Conservation (phyloP, 768 basidiomycete genomes). For the Plicaturopsis crispa region DNA sequence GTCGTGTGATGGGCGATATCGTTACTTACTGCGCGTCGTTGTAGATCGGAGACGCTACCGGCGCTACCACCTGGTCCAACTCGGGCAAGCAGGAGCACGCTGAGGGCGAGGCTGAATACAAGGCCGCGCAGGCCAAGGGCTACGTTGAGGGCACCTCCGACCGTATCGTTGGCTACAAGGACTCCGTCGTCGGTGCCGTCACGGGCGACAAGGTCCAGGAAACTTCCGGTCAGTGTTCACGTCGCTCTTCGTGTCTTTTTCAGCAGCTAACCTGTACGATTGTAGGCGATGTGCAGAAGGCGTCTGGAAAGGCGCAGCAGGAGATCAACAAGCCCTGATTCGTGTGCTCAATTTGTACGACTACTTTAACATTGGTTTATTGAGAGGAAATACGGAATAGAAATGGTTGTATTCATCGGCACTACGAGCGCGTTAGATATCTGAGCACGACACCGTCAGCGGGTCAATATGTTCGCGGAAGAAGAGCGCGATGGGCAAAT, state of each 20-base stretch:
- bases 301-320: background rate
- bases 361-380: too few relatives aligned
- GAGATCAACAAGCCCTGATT: background rate
- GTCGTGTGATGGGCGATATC: background rate
- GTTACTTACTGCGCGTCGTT: background rate
- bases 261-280: background rate
- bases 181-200: conserved; percentile 45
- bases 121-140: conserved; percentile 39
- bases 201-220: conserved; percentile 50
- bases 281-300: background rate
- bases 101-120: conserved; percentile 38
- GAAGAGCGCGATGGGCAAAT: too few relatives aligned
- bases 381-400: too few relatives aligned
- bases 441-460: too few relatives aligned
- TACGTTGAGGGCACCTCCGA: conserved; percentile 42
- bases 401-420: too few relatives aligned
- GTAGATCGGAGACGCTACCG: conserved; percentile 34
- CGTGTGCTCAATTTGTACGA: too few relatives aligned
- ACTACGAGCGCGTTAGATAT: too few relatives aligned
- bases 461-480: too few relatives aligned
- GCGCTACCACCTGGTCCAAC: conserved; percentile 31
- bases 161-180: conserved; percentile 40
- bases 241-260: background rate
- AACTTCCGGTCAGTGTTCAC: conserved; percentile 26
- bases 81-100: conserved; percentile 44